Evolutionary conservation across 2,329 filamentous ascomycete genomes (phyloP).

Genomic region (Aspergillus glaucus): DNA sequence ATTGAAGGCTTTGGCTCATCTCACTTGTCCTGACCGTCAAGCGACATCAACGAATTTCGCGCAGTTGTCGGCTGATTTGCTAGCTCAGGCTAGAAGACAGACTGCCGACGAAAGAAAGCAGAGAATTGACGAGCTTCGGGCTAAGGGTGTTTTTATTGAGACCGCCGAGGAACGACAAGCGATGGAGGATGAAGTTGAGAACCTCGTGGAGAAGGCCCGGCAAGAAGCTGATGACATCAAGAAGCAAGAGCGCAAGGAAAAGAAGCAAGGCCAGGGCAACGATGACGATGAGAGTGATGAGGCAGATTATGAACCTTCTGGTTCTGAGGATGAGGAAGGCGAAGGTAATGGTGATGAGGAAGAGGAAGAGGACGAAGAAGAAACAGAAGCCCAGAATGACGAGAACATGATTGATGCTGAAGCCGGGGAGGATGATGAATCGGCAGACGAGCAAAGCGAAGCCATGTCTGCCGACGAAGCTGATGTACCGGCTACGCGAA

Average conservation of each 20-base stretch:
- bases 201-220: constrained; percentile 78
- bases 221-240: constrained; percentile 73
- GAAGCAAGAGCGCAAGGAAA: constrained; percentile 66
- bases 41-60: constrained; percentile 58
- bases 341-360: constrained; percentile 33
- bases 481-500: constrained; percentile 43
- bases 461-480: constrained; percentile 38
- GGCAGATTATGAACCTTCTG: constrained; percentile 41
- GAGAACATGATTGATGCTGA: constrained; percentile 18
- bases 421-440: constrained; percentile 9
- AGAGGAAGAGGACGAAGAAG: constrained; percentile 28
- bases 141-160: constrained; percentile 73
- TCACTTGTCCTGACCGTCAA: constrained; percentile 53
- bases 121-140: constrained; percentile 67
- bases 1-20: constrained; percentile 67
- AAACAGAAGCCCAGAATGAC: constrained; percentile 10
- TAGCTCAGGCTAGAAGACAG: constrained; percentile 70
- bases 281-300: constrained; percentile 52
- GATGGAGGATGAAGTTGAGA: constrained; percentile 76
- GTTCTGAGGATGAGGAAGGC: constrained; percentile 40
- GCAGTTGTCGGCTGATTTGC: constrained; percentile 63
- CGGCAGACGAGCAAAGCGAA: constrained; percentile 15
- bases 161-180: constrained; percentile 80
- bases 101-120: constrained; percentile 70
- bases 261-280: constrained; percentile 54